Percentiles rank a stretch among this genome's conserved stretches.
phyloP scores from a whole-genome alignment of 257 asterid species.

The Nicotiana obtusifolia region DNA sequence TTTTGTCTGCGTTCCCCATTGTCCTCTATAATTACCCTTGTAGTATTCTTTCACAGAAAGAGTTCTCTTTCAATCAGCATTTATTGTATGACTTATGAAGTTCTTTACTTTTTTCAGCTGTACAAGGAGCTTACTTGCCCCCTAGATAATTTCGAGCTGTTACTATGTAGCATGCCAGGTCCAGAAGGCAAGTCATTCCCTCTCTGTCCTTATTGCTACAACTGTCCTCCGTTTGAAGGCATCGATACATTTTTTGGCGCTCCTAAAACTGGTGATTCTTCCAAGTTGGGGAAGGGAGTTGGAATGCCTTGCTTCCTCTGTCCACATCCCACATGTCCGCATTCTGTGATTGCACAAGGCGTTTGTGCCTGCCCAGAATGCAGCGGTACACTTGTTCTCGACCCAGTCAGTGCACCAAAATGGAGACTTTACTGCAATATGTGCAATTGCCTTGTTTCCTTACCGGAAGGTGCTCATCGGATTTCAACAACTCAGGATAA shows the following conservation, averaged over 20 bases:
- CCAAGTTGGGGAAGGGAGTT: constrained; percentile 63
- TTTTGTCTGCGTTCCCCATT: too few species aligned
- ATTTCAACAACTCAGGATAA: constrained; percentile 62
- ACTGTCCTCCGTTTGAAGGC: constrained; percentile 84
- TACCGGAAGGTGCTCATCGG: constrained; percentile 87
- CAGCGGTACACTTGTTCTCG: constrained; percentile 79
- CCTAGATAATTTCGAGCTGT: constrained; percentile 83
- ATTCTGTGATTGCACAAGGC: constrained; percentile 78
- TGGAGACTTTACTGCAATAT: constrained; percentile 84
- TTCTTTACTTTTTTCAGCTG: constrained; percentile 38
- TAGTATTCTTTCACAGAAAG: too few species aligned
- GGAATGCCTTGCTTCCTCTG: constrained; percentile 97
- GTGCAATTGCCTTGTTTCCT: constrained; percentile 84
- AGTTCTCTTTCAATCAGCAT: not conserved
- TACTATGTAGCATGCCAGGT: constrained; percentile 67
- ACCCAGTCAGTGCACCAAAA: constrained; percentile 81
- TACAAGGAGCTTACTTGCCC: constrained; percentile 95
- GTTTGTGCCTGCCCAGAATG: constrained; percentile 96
- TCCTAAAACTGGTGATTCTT: constrained; percentile 40
- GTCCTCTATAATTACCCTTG: too few species aligned
- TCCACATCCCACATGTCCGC: constrained; percentile 85
- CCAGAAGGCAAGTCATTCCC: constrained; percentile 88
- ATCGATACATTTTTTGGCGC: constrained; percentile 55
- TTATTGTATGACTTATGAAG: not conserved
- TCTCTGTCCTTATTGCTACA: constrained; percentile 83